Evolutionary conservation across 2,329 filamentous ascomycete species (phyloP).

Genomic region (Colletotrichum simmondsii): DNA sequence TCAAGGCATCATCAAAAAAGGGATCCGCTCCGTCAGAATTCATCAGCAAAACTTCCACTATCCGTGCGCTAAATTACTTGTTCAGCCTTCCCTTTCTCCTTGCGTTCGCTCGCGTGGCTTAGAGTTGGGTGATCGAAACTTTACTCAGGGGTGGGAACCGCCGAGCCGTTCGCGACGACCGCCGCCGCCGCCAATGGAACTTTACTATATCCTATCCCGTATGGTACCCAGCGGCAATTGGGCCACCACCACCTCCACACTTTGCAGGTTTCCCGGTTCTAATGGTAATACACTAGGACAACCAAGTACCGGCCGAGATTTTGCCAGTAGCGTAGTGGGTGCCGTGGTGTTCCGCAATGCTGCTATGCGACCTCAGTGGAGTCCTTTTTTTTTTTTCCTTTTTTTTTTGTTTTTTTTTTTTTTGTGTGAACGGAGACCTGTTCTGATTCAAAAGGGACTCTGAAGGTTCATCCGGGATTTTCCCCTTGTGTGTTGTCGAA

Average conservation of each 20-base stretch:
- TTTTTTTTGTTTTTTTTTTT: too few relatives aligned
- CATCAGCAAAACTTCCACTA: background rate
- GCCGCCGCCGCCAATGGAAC: background rate
- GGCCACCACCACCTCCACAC: background rate
- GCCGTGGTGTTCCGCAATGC: background rate
- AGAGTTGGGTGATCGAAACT: constrained; percentile 8
- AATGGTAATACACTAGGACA: background rate
- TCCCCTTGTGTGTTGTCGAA: background rate
- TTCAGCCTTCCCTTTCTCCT: background rate
- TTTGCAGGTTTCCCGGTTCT: background rate
- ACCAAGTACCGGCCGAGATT: constrained; percentile 13
- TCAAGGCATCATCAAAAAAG: background rate
- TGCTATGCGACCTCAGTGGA: constrained; percentile 5
- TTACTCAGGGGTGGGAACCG: background rate
- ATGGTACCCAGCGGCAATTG: background rate
- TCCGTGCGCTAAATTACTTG: background rate
- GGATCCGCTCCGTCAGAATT: background rate
- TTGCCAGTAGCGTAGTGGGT: background rate
- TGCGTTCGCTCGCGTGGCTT: constrained; percentile 14
- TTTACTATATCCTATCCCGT: background rate
- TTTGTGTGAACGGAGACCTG: background rate
- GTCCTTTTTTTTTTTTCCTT: background rate
- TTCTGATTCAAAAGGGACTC: background rate
- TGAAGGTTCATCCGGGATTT: constrained; percentile 10
- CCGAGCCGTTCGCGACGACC: background rate